phyloP scores from a whole-genome alignment of 495 filamentous ascomycete genomes.

The Platismatia glauca region DNA sequence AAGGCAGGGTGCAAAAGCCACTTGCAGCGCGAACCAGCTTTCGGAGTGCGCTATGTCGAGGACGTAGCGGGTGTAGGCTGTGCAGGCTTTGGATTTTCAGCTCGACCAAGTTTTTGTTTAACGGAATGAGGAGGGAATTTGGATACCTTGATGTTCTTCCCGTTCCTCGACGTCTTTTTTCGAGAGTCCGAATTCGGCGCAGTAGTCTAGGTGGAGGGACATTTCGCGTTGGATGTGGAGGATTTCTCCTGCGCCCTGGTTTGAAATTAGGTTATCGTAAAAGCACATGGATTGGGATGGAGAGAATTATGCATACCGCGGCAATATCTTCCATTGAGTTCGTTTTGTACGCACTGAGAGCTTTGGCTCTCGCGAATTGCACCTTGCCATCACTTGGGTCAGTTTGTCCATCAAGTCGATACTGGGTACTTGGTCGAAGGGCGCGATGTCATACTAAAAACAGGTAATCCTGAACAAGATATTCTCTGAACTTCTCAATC shows the following conservation, averaged over 20 bases:
- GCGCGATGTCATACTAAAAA: not conserved
- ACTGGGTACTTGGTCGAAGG: not conserved
- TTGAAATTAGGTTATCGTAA: not conserved
- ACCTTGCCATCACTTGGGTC: not conserved
- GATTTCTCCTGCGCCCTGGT: slow-evolving; percentile 60
- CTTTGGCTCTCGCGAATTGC: not conserved
- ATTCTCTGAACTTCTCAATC: not conserved
- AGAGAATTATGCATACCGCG: not conserved
- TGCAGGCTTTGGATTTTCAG: slow-evolving; percentile 41
- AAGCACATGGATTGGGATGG: not conserved
- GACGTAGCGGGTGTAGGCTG: slow-evolving; percentile 58
- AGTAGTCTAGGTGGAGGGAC: slow-evolving; percentile 71
- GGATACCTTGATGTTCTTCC: slow-evolving; percentile 44
- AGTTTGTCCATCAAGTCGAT: not conserved
- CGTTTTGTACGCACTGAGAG: not conserved
- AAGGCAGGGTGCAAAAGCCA: slow-evolving; percentile 76
- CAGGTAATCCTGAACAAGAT: not conserved
- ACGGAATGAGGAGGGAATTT: no score
- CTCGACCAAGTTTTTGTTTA: slow-evolving; percentile 29
- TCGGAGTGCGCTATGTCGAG: slow-evolving; percentile 81
- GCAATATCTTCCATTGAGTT: not conserved
- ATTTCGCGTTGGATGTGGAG: slow-evolving; percentile 70
- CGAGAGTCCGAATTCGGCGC: slow-evolving; percentile 68
- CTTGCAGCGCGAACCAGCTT: slow-evolving; percentile 74
- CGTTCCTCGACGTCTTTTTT: slow-evolving; percentile 61